Evolutionary conservation across 176 grass and related monocot genomes (phyloP).

Genomic region (Pharus latifolius): DNA sequence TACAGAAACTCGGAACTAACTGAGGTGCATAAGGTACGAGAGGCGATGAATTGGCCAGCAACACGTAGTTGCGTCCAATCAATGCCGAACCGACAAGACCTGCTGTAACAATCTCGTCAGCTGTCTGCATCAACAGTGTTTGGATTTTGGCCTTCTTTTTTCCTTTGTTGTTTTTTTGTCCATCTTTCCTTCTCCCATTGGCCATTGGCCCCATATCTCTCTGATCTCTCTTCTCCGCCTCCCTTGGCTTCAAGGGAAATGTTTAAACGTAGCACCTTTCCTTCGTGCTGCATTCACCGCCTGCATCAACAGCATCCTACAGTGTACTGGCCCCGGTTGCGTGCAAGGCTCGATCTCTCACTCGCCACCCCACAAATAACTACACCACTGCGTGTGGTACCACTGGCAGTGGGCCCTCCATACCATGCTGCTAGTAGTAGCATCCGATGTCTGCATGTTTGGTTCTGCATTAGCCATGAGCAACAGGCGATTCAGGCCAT

Average conservation of each 20-base stretch:
- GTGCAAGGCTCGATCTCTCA: not conserved
- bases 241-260: no score
- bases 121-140: slow-evolving; percentile 11
- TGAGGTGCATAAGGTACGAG: no score
- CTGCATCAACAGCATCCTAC: no score
- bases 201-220: not conserved
- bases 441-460: no score
- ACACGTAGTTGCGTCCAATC: not conserved
- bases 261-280: no score
- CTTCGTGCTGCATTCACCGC: no score
- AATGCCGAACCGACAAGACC: not conserved
- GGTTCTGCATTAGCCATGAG: no score
- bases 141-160: slow-evolving; percentile 2
- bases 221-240: no score
- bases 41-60: slow-evolving; percentile 13
- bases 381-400: not conserved
- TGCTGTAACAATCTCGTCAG: not conserved
- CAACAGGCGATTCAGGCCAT: no score
- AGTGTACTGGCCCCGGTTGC: not conserved
- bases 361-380: no score
- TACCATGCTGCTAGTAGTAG: not conserved
- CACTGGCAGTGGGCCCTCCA: not conserved
- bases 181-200: slow-evolving; percentile 15
- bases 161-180: not conserved
- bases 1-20: no score